phyloP scores from a whole-genome alignment of 306 rosid genomes.

The Prinsepia uniflora region DNA sequence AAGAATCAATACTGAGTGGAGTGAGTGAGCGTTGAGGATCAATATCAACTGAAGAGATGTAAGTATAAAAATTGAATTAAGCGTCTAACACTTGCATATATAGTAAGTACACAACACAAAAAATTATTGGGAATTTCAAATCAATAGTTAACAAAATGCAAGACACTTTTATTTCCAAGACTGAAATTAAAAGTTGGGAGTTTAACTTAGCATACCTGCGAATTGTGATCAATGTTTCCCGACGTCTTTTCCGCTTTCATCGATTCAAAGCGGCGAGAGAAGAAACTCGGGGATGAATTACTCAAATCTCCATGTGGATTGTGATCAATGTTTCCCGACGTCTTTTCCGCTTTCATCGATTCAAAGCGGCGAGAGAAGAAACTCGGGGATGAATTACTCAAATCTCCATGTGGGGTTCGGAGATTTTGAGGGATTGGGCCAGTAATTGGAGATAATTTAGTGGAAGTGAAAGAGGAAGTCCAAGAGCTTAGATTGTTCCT shows the following conservation, averaged over 20 bases:
- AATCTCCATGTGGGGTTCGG: conserved; percentile 6
- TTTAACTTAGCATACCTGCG: conserved; percentile 41
- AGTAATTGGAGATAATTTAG: conserved; percentile 12
- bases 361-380: conserved; percentile 39
- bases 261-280: conserved; percentile 44
- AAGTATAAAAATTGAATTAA: too few species aligned
- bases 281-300: conserved; percentile 22
- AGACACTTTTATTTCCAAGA: neutral
- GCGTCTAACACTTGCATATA: too few species aligned
- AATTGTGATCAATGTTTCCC: conserved; percentile 27
- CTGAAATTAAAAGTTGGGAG: neutral
- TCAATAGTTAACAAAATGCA: neutral
- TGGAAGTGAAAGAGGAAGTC: conserved; percentile 4
- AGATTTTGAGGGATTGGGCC: conserved; percentile 10
- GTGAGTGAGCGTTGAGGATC: too few species aligned
- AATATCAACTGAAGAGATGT: too few species aligned
- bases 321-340: conserved; percentile 25
- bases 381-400: conserved; percentile 9
- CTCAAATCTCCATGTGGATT: conserved; percentile 8
- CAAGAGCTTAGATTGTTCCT: conserved; percentile 5
- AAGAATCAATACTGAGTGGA: too few species aligned
- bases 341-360: conserved; percentile 34
- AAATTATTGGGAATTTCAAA: neutral
- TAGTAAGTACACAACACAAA: neutral
- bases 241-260: conserved; percentile 27